Evolutionary conservation across 306 rosid species (phyloP).

Genomic region (Carpinus viminea): DNA sequence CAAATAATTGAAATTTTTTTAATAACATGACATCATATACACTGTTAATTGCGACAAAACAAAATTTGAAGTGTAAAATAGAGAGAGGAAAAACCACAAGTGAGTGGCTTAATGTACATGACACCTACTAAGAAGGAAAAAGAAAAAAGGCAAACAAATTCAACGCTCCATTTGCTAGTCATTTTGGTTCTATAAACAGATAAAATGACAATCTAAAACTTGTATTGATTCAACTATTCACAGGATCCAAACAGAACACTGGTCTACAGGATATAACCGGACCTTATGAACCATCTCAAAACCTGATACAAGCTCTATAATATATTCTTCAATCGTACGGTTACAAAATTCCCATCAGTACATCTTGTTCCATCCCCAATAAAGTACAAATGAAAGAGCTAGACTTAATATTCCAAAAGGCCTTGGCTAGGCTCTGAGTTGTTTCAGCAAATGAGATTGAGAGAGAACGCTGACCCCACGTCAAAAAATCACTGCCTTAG

Average conservation of each 20-base stretch:
- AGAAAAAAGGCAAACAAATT: neutral
- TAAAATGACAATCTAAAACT: neutral
- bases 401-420: neutral
- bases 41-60: too few species aligned
- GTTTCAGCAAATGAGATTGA: neutral
- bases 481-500: conserved; percentile 42
- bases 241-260: conserved; percentile 2
- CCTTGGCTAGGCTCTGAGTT: neutral
- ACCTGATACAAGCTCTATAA: neutral
- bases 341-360: neutral
- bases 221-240: neutral
- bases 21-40: too few species aligned
- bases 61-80: too few species aligned
- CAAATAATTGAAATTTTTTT: too few species aligned
- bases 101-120: too few species aligned
- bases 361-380: conserved; percentile 19
- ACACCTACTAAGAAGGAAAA: neutral
- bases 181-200: neutral
- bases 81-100: neutral
- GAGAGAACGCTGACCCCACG: neutral
- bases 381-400: conserved; percentile 2
- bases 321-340: neutral
- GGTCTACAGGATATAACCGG: neutral
- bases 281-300: neutral
- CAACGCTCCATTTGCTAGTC: neutral